Evolutionary conservation across 306 rosid genomes (phyloP).

Genomic region (Albizia julibrissin): DNA sequence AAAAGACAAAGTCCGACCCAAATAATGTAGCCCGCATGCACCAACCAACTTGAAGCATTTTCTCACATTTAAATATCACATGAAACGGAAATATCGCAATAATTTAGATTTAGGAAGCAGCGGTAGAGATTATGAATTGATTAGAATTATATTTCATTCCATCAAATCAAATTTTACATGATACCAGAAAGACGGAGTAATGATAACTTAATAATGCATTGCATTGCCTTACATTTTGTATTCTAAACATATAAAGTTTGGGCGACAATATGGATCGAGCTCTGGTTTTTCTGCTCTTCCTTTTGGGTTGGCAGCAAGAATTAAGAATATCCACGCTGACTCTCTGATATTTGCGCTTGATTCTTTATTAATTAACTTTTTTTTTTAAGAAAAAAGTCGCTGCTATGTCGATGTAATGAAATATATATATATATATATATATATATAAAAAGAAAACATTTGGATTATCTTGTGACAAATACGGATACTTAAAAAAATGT

Average conservation of each 20-base stretch:
- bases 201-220: too few species aligned
- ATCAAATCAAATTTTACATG: too few species aligned
- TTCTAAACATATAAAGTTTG: too few species aligned
- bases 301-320: not conserved
- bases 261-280: not conserved
- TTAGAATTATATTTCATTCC: too few species aligned
- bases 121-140: not conserved
- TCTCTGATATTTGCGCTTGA: not conserved
- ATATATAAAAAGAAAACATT: too few species aligned
- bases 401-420: not conserved
- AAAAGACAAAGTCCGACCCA: slow-evolving; percentile 2
- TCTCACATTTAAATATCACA: not conserved
- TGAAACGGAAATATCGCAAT: not conserved
- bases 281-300: not conserved
- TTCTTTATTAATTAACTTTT: not conserved
- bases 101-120: not conserved
- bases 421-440: too few species aligned
- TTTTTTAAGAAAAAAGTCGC: not conserved
- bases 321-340: not conserved
- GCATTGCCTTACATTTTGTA: too few species aligned
- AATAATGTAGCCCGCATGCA: not conserved
- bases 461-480: not conserved
- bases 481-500: not conserved
- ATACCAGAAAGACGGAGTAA: too few species aligned
- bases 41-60: not conserved